A percentile compares a stretch with the other conserved stretches of the same genome.
phyloP scores from a whole-genome alignment of 306 rosid species.

The Bauhinia variegata region DNA sequence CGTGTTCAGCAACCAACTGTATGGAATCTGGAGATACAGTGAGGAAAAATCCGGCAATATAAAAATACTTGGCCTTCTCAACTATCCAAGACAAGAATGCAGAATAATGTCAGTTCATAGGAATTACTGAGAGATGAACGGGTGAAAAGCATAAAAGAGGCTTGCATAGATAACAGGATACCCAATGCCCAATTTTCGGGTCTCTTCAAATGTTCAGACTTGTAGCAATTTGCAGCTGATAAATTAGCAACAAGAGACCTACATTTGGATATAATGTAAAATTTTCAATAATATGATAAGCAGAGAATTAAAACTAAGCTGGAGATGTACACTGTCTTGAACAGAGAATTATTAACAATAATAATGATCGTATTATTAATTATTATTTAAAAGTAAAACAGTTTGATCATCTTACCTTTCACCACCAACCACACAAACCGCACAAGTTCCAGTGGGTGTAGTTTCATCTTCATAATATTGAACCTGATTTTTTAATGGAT shows the following conservation, averaged over 20 bases:
- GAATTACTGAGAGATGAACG: slow-evolving; percentile 19
- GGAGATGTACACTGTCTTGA: slow-evolving; percentile 17
- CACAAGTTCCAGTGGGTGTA: slow-evolving; percentile 96
- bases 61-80: slow-evolving; percentile 86
- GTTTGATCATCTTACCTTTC: slow-evolving; percentile 65
- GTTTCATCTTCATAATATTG: slow-evolving; percentile 82
- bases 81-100: slow-evolving; percentile 52
- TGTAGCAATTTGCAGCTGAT: slow-evolving; percentile 96
- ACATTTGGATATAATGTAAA: slow-evolving; percentile 24
- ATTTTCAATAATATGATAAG: background rate
- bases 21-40: slow-evolving; percentile 95
- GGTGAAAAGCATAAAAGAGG: slow-evolving; percentile 1
- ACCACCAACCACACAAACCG: slow-evolving; percentile 91
- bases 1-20: slow-evolving; percentile 89
- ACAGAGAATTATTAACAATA: background rate
- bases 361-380: too few species aligned
- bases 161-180: slow-evolving; percentile 27
- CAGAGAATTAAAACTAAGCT: slow-evolving; percentile 9
- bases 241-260: slow-evolving; percentile 96
- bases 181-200: slow-evolving; percentile 97
- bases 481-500: slow-evolving; percentile 56
- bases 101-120: slow-evolving; percentile 23
- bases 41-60: slow-evolving; percentile 96
- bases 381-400: background rate
- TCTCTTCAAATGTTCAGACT: slow-evolving; percentile 76